A percentile compares a stretch with the other conserved stretches of the same genome.
Evolutionary conservation across 176 grass and related monocot genomes (phyloP).

Genomic region (Musa acuminata): DNA sequence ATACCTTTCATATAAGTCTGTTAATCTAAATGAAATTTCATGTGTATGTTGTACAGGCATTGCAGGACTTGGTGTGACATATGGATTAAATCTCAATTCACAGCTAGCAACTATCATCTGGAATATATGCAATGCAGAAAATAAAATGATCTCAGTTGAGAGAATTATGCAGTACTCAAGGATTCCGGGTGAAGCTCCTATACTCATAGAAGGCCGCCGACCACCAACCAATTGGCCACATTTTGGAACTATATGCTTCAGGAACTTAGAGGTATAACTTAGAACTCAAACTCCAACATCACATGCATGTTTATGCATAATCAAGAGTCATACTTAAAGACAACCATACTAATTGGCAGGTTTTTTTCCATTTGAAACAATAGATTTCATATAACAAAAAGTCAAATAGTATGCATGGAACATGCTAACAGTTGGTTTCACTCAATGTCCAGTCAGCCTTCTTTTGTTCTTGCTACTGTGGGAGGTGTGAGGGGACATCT

Average conservation of each 20-base stretch:
- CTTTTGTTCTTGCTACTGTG: too few species aligned
- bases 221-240: constrained; percentile 71
- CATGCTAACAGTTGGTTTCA: too few species aligned
- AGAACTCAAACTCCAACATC: not conserved
- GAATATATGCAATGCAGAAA: constrained; percentile 91
- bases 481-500: too few species aligned
- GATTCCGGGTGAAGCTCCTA: constrained; percentile 77
- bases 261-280: constrained; percentile 63
- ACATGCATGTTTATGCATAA: not conserved
- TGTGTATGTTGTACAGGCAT: constrained; percentile 48
- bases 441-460: too few species aligned
- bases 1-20: not conserved
- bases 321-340: not conserved
- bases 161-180: constrained; percentile 93
- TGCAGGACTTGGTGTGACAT: constrained; percentile 91
- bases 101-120: constrained; percentile 75
- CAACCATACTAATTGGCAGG: too few species aligned
- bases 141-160: constrained; percentile 99
- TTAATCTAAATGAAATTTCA: constrained; percentile 6
- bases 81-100: constrained; percentile 82
- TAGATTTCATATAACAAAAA: too few species aligned
- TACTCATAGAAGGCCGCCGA: constrained; percentile 44
- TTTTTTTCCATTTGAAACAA: too few species aligned
- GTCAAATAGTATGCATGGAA: too few species aligned
- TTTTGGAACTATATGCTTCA: constrained; percentile 65